A percentile compares a stretch with the other conserved stretches of the same genome.
Evolutionary conservation across 2,329 filamentous ascomycete species (phyloP).

Genomic region (Colletotrichum falcatum): DNA sequence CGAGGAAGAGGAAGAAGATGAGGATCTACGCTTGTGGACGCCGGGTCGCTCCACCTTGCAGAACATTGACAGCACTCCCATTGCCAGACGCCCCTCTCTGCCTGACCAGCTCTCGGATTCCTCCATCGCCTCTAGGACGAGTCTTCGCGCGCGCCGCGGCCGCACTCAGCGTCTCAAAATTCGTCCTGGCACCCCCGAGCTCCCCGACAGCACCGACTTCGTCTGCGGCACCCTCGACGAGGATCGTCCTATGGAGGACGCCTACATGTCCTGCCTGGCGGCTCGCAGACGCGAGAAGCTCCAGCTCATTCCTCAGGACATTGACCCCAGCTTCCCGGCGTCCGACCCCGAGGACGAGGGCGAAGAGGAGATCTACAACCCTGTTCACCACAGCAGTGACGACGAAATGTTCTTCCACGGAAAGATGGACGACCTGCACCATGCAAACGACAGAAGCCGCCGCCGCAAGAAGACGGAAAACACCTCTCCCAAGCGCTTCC

Average conservation of each 20-base stretch:
- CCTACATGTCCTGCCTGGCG: conserved; percentile 87
- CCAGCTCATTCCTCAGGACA: conserved; percentile 89
- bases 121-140: conserved; percentile 64
- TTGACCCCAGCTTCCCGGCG: conserved; percentile 96
- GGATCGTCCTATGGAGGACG: conserved; percentile 92
- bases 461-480: conserved; percentile 63
- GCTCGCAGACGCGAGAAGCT: conserved; percentile 85
- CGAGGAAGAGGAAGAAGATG: conserved; percentile 73
- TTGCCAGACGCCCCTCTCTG: conserved; percentile 55
- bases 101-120: conserved; percentile 69
- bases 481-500: conserved; percentile 60
- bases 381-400: conserved; percentile 72
- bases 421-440: conserved; percentile 74
- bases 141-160: conserved; percentile 49
- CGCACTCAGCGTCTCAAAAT: conserved; percentile 63
- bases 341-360: conserved; percentile 92
- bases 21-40: conserved; percentile 74
- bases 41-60: conserved; percentile 57
- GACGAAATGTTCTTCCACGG: conserved; percentile 79
- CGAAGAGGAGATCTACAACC: conserved; percentile 74
- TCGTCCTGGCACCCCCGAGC: conserved; percentile 78
- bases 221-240: conserved; percentile 99
- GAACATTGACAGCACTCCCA: conserved; percentile 51
- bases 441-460: conserved; percentile 65
- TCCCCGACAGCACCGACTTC: conserved; percentile 98